phyloP scores from a whole-genome alignment of 1,284 basidiomycete species.

The Melampsora abietis-canadensis region DNA sequence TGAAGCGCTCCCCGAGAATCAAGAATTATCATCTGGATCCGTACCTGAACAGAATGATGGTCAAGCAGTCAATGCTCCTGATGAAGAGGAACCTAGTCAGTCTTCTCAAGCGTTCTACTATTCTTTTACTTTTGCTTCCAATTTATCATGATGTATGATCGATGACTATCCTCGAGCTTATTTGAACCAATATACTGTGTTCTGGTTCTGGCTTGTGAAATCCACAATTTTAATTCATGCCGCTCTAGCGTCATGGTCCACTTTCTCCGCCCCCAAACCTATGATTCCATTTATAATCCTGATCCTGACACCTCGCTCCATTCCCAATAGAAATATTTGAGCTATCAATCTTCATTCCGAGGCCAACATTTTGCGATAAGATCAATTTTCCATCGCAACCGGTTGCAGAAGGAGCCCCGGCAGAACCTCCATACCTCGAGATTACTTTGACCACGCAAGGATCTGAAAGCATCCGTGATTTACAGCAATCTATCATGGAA shows the following conservation, averaged over 20 bases:
- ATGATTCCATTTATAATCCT: too few species aligned
- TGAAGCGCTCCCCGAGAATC: not conserved
- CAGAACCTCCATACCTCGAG: slow-evolving; percentile 40
- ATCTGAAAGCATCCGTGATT: slow-evolving; percentile 49
- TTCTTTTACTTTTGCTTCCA: too few species aligned
- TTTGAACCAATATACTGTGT: not conserved
- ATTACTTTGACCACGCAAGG: slow-evolving; percentile 44
- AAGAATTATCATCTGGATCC: not conserved
- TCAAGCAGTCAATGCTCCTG: not conserved
- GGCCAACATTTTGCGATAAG: slow-evolving; percentile 28
- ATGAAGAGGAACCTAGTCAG: slow-evolving; percentile 4
- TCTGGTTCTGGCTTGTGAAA: not conserved
- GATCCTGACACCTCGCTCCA: not conserved
- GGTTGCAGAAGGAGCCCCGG: not conserved
- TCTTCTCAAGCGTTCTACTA: not conserved
- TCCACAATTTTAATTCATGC: not conserved
- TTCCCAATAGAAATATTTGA: slow-evolving; percentile 22
- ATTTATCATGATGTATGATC: too few species aligned
- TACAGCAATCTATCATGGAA: slow-evolving; percentile 49
- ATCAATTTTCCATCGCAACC: slow-evolving; percentile 22
- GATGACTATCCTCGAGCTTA: not conserved
- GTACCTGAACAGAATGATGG: not conserved
- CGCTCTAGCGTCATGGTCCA: too few species aligned
- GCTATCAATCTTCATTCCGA: slow-evolving; percentile 38
- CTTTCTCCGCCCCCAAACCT: too few species aligned